Evolutionary conservation across 2,329 filamentous ascomycete genomes (phyloP).

Genomic region (Phialophora chinensis): DNA sequence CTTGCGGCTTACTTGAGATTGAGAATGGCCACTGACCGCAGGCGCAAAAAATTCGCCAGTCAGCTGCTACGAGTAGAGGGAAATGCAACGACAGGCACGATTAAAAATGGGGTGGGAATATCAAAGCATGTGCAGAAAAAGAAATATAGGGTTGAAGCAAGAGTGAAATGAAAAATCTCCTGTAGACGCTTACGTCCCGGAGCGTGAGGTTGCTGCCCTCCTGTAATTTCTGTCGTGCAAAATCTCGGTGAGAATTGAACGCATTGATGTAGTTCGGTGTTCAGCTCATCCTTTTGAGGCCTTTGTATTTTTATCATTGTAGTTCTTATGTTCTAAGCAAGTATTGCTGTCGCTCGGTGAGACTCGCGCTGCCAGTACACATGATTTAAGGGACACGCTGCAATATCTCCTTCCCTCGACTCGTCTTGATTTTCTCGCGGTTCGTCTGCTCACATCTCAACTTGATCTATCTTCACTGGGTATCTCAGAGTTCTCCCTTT

Average conservation of each 20-base stretch:
- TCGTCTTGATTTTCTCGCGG: not conserved
- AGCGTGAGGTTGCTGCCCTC: not conserved
- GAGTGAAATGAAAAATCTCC: not conserved
- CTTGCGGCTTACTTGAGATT: not conserved
- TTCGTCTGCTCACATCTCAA: not conserved
- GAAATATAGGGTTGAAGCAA: not conserved
- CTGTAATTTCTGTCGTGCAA: not conserved
- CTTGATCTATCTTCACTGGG: not conserved
- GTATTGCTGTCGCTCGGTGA: not conserved
- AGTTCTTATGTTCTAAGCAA: slow-evolving; percentile 11
- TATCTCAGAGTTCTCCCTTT: not conserved
- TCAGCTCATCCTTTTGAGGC: not conserved
- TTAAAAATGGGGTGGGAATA: no score
- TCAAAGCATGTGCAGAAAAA: not conserved
- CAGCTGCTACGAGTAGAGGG: not conserved
- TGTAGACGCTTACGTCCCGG: not conserved
- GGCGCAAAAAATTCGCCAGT: not conserved
- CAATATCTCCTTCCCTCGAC: not conserved
- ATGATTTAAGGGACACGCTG: not conserved
- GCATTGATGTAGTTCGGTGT: not conserved
- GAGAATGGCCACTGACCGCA: not conserved
- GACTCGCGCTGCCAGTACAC: not conserved
- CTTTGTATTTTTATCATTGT: not conserved
- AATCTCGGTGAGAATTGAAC: not conserved
- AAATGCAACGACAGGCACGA: not conserved